Base-by-base conservation (phyloP, 1,139 yeast species). In the Geotrichum klebahnii region DNA sequence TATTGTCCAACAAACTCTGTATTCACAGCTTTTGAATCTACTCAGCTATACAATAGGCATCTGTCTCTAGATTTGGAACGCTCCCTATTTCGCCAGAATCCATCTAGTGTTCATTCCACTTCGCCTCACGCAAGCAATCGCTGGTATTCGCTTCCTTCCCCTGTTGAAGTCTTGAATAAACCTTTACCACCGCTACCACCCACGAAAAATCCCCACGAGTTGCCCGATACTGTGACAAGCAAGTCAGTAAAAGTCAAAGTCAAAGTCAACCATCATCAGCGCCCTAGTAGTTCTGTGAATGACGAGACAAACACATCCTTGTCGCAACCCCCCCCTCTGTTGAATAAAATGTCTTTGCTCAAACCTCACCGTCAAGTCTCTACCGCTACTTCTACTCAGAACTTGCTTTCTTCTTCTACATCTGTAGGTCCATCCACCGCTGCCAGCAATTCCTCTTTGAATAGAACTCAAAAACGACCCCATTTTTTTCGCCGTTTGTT, bases 401-500 rank as follows among this genome's bases (percentile, higher is more conserved):
- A 29, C 28, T 35, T 40, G 16, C 29, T 26, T 6, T 26, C 29
- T 8, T n/a, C 34, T 23, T 5, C 23, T 17, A 16, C 34, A 12
- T 5, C 23, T 17, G 17, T 8, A 2, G 35, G 33, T 2, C 44
- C 44, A 5, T 29, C 44, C 6, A n/a, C 44, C 6, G 36, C 35
- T 5, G 36, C 45, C 23, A 46, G 50, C 31, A 46, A 14, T 19
- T 26, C 50, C 12, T 46, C 50, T 10, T 36, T 46, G 26, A 46
- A 39, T 34, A 35, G 44, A 38, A 45, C 50, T 9, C 32, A 43
- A 17, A 47, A 47, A 35, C 51, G 53, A 20, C 48, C 51, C n/a
- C 53, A 47, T 22, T 47, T 51, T 31, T 51, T 51, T 32, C 40
- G 51, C 14, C 41, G 53, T 28, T 44, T 51, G 5, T 51, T 51